Percentiles rank a stretch among this genome's conserved stretches.
These are phyloP conservation scores for Odontarrhena argentea DNA, from an alignment of 345 rosid species.

Conservation along the genomic window DNA sequence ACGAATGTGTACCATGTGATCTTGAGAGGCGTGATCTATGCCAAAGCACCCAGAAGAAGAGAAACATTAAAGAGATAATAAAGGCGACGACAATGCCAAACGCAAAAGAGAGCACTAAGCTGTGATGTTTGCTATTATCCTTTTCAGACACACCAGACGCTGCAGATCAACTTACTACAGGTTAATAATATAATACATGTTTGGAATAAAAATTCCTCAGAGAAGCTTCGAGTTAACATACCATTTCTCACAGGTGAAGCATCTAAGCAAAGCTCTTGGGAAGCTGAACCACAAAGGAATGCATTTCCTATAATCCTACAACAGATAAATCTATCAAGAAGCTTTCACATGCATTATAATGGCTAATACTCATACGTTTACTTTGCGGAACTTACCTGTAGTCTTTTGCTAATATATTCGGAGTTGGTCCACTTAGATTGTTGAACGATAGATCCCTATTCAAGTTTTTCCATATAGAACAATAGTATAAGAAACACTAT, in stretches of 20 bases:
- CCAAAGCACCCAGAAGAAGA: conserved; percentile 80
- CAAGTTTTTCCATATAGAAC: not conserved
- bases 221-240: conserved; percentile 37
- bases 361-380: not conserved
- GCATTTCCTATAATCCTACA: conserved; percentile 70
- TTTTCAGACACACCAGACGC: conserved; percentile 50
- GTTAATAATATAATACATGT: conserved; percentile 19
- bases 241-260: conserved; percentile 60
- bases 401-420: conserved; percentile 78
- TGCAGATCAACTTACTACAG: conserved; percentile 35
- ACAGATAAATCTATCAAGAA: not conserved
- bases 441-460: conserved; percentile 88
- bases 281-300: conserved; percentile 68
- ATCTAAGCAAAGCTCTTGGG: conserved; percentile 54
- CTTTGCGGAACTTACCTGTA: conserved; percentile 56
- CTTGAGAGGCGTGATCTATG: conserved; percentile 63
- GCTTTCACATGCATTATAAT: conserved; percentile 10
- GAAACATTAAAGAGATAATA: conserved; percentile 62
- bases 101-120: conserved; percentile 68
- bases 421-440: conserved; percentile 91
- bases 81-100: conserved; percentile 68
- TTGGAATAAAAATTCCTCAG: not conserved
- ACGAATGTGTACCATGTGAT: conserved; percentile 58
- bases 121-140: conserved; percentile 47
- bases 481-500: not conserved